Conservation (phyloP, 1,139 yeast species). For the Sugiyamaella xylanicola region DNA sequence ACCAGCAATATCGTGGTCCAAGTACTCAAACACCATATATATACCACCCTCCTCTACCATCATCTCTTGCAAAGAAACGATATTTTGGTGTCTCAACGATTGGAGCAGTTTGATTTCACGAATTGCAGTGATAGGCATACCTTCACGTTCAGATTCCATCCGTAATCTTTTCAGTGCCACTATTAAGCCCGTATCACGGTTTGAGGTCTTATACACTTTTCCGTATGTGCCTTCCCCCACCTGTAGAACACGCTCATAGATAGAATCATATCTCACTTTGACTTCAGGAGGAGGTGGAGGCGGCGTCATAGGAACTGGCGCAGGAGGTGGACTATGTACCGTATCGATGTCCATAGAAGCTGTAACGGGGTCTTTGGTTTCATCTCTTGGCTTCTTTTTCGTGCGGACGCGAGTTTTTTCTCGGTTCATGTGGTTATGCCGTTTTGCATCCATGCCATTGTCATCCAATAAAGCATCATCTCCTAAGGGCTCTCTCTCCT, state of each 20-base stretch:
- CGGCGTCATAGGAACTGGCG: constrained; percentile 7
- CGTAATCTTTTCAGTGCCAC: constrained; percentile 86
- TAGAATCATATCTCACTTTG: constrained; percentile 30
- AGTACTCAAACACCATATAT: constrained; percentile 89
- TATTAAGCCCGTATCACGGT: constrained; percentile 63
- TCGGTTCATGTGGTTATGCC: background rate
- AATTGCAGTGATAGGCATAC: constrained; percentile 94
- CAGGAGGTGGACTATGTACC: background rate
- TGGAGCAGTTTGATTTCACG: constrained; percentile 88
- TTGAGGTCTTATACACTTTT: constrained; percentile 74
- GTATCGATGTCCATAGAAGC: background rate
- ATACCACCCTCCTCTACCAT: constrained; percentile 80
- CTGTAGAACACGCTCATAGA: constrained; percentile 51
- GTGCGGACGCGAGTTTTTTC: too few species aligned
- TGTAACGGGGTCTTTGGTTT: too few species aligned
- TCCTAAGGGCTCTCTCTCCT: constrained; percentile 3
- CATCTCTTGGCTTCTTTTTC: background rate
- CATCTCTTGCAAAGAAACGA: constrained; percentile 82
- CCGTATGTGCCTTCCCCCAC: constrained; percentile 89
- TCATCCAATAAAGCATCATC: background rate
- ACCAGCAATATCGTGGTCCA: constrained; percentile 93
- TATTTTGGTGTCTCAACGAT: constrained; percentile 79
- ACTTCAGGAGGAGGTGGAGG: constrained; percentile 18
- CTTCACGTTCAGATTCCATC: constrained; percentile 86
- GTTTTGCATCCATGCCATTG: background rate